Evolutionary conservation across 1,139 yeast genomes (phyloP), one percentile per base, ranked within the genome.

Genomic region (Suhomyces kunorum): DNA sequence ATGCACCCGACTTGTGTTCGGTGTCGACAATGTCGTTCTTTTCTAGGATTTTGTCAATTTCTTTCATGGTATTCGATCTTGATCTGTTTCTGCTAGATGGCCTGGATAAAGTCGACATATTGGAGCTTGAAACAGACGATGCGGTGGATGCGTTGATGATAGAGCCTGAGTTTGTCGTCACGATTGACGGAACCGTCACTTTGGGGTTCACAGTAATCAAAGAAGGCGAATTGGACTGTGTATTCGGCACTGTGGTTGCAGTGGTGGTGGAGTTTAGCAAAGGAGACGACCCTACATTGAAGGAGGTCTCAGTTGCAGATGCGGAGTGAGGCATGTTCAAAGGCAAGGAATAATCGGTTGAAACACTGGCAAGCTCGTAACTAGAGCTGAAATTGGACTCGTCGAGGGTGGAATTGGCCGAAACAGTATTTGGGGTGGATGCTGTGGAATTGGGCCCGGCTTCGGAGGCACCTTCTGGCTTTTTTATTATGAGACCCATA

Each of bases 401-500:
- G 12, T 34, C 39, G 4, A 28, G 15, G 2, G 39, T 30, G 5
- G 36, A 29, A 6, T 36, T 37, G 6, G 39, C 34, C 4, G 46
- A 38, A 0, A 36, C n/a, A 5, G 40, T 27, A n/a, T 14, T 45
- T 6, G 50, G 17, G 14, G 32, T 25, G 3, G 38, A 27, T 7
- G 41, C 24, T n/a, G 14, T 43, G 5, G 50, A 28, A 16, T 18
- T 25, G 8, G 33, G 5, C 12, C 22, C 22, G 12, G 32, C 16
- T 18, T 40, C 44, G 3, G 43, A n/a, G 8, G 50, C 50, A 8
- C 59, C 65, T 5, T 63, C 66, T 1, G 68, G 58, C 42, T 71
- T 71, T 34, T 76, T 75, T 39, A 77, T 76, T 24, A 83, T 80
- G 25, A 83, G 71, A 0, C 89, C 89, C 87, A 82, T 82, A 46